Evolutionary conservation across 257 asterid species (phyloP), one percentile per base, ranked within the genome.

Genomic region (Solanum habrochaites): DNA sequence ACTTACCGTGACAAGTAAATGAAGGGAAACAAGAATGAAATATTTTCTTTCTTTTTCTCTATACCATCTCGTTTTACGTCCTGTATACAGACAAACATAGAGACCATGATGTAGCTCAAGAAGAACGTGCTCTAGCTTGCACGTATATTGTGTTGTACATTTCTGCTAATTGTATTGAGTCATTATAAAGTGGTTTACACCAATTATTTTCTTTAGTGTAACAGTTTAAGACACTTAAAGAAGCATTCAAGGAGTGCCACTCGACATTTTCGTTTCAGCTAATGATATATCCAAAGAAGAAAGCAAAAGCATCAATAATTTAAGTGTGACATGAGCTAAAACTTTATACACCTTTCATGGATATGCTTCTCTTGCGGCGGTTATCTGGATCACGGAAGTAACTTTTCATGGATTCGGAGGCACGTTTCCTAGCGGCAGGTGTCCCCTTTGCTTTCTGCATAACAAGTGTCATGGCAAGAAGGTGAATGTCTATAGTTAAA

Each of bases 341-440:
- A 88, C 10, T 52, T 32, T 84, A 86, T 40, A 18, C 78, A 95
- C 99, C 99, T 94, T 83, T 93, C 98, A 97, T 97, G 73, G 99
- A 58, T 83, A 93, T 90, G 93, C 99, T 95, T 91, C 99, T 94
- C 92, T 93, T 97, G 77, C 85, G 95, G 27, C 99, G 97, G 88
- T 97, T 97, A 89, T 95, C 96, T 21, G 98, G 98, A 90, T 97
- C 90, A 11, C 94, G 85, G 87, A 97, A 97, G 91, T 91, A 96
- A 77, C 83, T 91, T 90, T 91, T 97, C 99, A 95, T 97, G 73
- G 95, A 23, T 88, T 97, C 99, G 12, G 99, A 97, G 73, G 99
- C 98, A 70, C 32, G 97, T 86, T 90, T 97, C 90, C 99, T 93
- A 6, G 99, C 98, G 82, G 92, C 93, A 82, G 93, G 93, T 45